Evolutionary conservation across 805 yeast species (phyloP), one percentile per base, ranked within the genome.

Genomic region (Wickerhamiella allomyrinae): DNA sequence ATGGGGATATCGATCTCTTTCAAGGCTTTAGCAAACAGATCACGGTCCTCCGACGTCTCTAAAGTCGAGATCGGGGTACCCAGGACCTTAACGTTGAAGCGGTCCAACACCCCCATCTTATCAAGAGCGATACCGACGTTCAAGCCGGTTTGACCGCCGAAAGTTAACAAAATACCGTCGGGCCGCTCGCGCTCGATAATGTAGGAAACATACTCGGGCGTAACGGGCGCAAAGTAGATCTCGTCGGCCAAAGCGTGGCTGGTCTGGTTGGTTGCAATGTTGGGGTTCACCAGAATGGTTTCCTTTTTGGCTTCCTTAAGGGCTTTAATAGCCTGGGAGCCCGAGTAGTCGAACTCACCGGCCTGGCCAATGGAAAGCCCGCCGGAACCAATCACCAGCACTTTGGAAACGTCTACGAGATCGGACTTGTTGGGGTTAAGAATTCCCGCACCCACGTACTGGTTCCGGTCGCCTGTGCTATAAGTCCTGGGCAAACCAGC

Each of bases 71-170:
- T 91, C 45, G 97, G 99, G 44, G 99, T 91, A 55, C 99, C 99
- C 50, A 91, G 70, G 20, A 91, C 99, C 67, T 86, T 87, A 58
- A 91, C 86, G 50, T 82, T 82, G 61, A 82, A 85, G 53, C 94
- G 73, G 50, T 80, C 85, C 57, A 93, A 79, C 45, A 85, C 84
- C 50, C 96, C 97, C 86, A 83, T 80, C 66, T 86, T 82, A 47
- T 91, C 95, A 49, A 91, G 73, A 57, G 85, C 80, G 41, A 91
- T 93, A 66, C 97, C 97, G 47, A 89, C 95, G 59, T 87, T 91
- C 56, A 91, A 72, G 50, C 81, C 98, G 25, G 99, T 91, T 69
- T 91, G 99, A 52, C 99, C 99, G 57, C 99, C 99, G 62, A 91
- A 91, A 3, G 98, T 89, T 58, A 89, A 73, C 58, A 89, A 70